These are phyloP conservation scores for Magnusiomyces magnusii DNA, from an alignment of 1,139 yeast genomes.

Conservation along the genomic window DNA sequence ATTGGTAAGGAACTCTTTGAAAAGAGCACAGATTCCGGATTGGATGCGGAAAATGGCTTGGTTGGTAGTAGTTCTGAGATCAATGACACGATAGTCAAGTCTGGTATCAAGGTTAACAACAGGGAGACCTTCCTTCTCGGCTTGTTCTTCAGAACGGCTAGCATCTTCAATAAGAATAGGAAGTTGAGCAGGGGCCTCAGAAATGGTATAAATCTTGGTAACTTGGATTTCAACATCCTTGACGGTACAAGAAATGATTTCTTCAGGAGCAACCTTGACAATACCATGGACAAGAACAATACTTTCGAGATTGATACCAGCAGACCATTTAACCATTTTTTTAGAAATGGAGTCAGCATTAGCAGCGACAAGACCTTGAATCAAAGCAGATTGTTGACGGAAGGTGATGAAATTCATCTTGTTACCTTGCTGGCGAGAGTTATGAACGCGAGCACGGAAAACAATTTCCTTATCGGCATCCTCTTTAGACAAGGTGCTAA, in stretches of 20 bases:
- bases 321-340: slow-evolving; percentile 97
- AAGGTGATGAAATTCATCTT: slow-evolving; percentile 84
- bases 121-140: slow-evolving; percentile 86
- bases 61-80: slow-evolving; percentile 91
- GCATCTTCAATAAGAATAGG: slow-evolving; percentile 97
- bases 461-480: slow-evolving; percentile 74
- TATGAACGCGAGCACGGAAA: slow-evolving; percentile 92
- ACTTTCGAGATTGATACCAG: slow-evolving; percentile 75
- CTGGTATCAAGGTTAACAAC: slow-evolving; percentile 95
- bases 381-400: slow-evolving; percentile 77
- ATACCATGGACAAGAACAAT: slow-evolving; percentile 86
- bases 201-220: slow-evolving; percentile 62
- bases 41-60: slow-evolving; percentile 95
- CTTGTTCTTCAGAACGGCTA: slow-evolving; percentile 88
- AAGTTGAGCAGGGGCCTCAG: slow-evolving; percentile 85
- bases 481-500: slow-evolving; percentile 46
- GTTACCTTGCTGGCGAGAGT: slow-evolving; percentile 91
- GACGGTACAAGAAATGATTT: slow-evolving; percentile 82
- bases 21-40: slow-evolving; percentile 78
- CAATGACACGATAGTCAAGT: slow-evolving; percentile 90
- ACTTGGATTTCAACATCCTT: slow-evolving; percentile 85
- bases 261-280: slow-evolving; percentile 77
- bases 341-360: slow-evolving; percentile 66
- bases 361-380: slow-evolving; percentile 78
- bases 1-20: slow-evolving; percentile 73